A percentile compares a stretch with the other conserved stretches of the same genome.
These are phyloP conservation scores for Xylaria cubensis DNA, from an alignment of 495 filamentous ascomycete genomes.

Conservation along the genomic window DNA sequence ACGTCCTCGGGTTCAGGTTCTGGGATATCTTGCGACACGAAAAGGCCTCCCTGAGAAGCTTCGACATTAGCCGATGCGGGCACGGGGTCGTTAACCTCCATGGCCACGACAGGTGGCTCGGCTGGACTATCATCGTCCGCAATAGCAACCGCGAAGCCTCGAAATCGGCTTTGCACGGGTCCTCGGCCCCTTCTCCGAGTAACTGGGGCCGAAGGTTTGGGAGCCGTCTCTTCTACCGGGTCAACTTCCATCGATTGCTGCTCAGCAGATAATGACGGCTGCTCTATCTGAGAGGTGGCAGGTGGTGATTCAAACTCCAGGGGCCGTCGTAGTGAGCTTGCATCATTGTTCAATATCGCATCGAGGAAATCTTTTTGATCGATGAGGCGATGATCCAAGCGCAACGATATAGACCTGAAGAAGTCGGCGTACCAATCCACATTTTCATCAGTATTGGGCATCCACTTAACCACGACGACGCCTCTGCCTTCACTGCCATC, in stretches of 20 bases:
- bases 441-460: constrained; percentile 63
- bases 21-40: constrained; percentile 42
- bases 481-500: constrained; percentile 69
- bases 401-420: constrained; percentile 67
- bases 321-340: constrained; percentile 68
- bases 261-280: constrained; percentile 18
- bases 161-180: constrained; percentile 68
- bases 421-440: constrained; percentile 75
- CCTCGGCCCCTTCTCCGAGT: constrained; percentile 45
- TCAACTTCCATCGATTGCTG: constrained; percentile 47
- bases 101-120: constrained; percentile 15
- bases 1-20: constrained; percentile 31
- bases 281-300: constrained; percentile 27
- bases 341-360: constrained; percentile 81
- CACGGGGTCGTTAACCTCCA: constrained; percentile 19
- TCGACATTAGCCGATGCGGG: constrained; percentile 26
- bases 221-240: constrained; percentile 25
- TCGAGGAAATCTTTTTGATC: constrained; percentile 94
- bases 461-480: constrained; percentile 80
- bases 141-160: constrained; percentile 65
- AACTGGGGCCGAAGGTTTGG: constrained; percentile 18
- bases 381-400: constrained; percentile 79
- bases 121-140: constrained; percentile 40
- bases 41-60: constrained; percentile 44
- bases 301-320: constrained; percentile 54